Evolutionary conservation across 495 filamentous ascomycete species (phyloP), one percentile per base, ranked within the genome.

Genomic region (Extremus antarcticus): DNA sequence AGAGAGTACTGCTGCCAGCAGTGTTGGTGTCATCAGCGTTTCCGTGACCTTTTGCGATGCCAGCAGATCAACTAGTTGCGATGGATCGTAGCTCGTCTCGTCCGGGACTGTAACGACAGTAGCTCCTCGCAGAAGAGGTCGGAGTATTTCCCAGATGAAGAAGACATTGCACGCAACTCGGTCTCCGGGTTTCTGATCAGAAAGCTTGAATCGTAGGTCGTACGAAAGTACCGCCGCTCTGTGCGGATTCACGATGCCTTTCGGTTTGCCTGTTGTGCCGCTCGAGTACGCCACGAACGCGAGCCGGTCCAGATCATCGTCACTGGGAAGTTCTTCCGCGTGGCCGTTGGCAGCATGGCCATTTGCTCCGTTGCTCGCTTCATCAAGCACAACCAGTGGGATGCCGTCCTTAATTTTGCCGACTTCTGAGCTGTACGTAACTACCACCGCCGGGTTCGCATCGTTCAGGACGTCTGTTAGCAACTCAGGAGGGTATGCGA

Each of bases 121-220:
- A 2, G 81, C 83, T 62, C 83, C 83, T 21, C 83, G 74, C 46
- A 86, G 57, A n/a, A 86, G 69, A 11, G 83, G 83, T 11, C 83
- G 78, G 24, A 86, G 54, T n/a, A 85, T 84, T 56, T 86, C 83
- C 83, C 83, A 86, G 49, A 86, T 70, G 63, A 86, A 86, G 61
- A 84, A 86, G 20, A 85, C 83, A 74, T 86, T 86, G 62, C 82
- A 86, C 19, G 83, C 83, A 11, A 85, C 81, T 1, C 83, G 78
- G 55, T 85, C 83, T 2, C 81, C 80, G 0, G 78, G 80, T 22
- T 74, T 66, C 3, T 82, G 67, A 63, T 86, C 80, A 52, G 77
- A 80, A 1, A 85, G 60, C 11, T 61, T 71, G 61, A 85, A 86
- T 67, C 83, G 70, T 53, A 84, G 58, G 58, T 84, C 70, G 57